Conservation (phyloP, 1,284 basidiomycete species). For the Hemileia vastatrix region DNA sequence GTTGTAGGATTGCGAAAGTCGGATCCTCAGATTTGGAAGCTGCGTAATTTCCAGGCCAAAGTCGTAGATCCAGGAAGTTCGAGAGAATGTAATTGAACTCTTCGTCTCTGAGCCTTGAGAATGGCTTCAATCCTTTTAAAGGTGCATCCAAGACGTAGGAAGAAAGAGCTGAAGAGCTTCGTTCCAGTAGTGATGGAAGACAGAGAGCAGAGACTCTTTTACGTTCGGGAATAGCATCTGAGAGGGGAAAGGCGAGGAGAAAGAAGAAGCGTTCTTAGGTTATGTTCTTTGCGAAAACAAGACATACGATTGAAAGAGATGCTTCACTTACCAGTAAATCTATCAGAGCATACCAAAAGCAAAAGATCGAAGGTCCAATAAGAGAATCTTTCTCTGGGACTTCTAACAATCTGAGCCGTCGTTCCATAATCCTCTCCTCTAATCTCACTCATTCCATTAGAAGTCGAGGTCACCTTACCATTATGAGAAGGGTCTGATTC, state of each 20-base stretch:
- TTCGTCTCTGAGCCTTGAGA: slow-evolving; percentile 75
- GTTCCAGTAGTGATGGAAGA: slow-evolving; percentile 59
- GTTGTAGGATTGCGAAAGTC: no score
- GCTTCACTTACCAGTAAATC: slow-evolving; percentile 51
- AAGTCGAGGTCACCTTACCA: neutral
- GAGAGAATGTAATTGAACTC: slow-evolving; percentile 74
- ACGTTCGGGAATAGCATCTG: slow-evolving; percentile 57
- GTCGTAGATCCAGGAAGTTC: slow-evolving; percentile 58
- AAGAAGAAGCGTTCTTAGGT: neutral
- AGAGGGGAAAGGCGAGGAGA: no score
- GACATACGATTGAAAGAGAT: slow-evolving; percentile 24
- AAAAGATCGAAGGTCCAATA: slow-evolving; percentile 89
- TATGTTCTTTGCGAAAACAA: neutral
- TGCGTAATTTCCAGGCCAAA: slow-evolving; percentile 66
- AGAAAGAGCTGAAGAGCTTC: slow-evolving; percentile 60
- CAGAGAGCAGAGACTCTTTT: slow-evolving; percentile 60
- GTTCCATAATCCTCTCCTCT: slow-evolving; percentile 51
- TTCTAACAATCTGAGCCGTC: slow-evolving; percentile 53
- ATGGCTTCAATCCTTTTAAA: slow-evolving; percentile 69
- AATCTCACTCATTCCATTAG: no score
- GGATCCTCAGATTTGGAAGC: slow-evolving; percentile 58
- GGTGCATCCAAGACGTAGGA: slow-evolving; percentile 70
- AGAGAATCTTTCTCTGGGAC: slow-evolving; percentile 69
- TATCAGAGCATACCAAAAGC: slow-evolving; percentile 63
- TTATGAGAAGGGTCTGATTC: slow-evolving; percentile 29